Evolutionary conservation across 2,329 filamentous ascomycete genomes (phyloP).

Genomic region (Aureobasidium sp.): DNA sequence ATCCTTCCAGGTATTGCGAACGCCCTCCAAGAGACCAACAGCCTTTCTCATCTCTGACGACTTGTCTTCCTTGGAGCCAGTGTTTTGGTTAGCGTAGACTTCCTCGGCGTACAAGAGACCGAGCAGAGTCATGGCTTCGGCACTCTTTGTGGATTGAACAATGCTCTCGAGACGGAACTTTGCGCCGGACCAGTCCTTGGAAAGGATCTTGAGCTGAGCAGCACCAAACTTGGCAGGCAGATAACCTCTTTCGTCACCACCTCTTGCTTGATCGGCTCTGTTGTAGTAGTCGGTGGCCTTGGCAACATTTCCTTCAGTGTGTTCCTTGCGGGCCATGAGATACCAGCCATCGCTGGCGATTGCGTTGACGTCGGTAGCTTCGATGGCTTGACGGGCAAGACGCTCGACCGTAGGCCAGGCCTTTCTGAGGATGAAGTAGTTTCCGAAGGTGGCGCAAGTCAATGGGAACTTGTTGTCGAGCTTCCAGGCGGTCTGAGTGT

Average conservation of each 20-base stretch:
- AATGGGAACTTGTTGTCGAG: constrained; percentile 84
- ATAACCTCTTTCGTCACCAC: constrained; percentile 83
- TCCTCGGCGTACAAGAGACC: constrained; percentile 93
- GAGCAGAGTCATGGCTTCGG: constrained; percentile 87
- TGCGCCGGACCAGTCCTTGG: constrained; percentile 79
- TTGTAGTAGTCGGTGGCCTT: constrained; percentile 81
- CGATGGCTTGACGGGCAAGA: constrained; percentile 85
- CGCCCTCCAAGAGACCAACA: constrained; percentile 72
- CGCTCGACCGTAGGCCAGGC: constrained; percentile 74
- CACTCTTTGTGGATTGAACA: constrained; percentile 70
- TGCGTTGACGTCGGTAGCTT: constrained; percentile 91
- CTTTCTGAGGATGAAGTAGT: constrained; percentile 81
- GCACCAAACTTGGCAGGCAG: constrained; percentile 91
- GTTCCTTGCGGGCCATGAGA: constrained; percentile 81
- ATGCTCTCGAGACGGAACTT: constrained; percentile 94
- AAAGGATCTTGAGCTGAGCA: constrained; percentile 79
- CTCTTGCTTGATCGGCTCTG: constrained; percentile 83
- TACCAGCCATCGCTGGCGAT: constrained; percentile 98
- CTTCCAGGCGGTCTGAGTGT: constrained; percentile 90
- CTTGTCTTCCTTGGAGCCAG: constrained; percentile 77
- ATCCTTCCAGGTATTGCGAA: constrained; percentile 86
- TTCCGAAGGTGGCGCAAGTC: constrained; percentile 82
- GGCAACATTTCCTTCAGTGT: constrained; percentile 68
- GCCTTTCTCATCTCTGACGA: constrained; percentile 79
- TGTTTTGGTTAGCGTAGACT: constrained; percentile 70